These are phyloP conservation scores for Aspergillus novoparasiticus DNA, from an alignment of 2,329 filamentous ascomycete genomes.

Conservation along the genomic window DNA sequence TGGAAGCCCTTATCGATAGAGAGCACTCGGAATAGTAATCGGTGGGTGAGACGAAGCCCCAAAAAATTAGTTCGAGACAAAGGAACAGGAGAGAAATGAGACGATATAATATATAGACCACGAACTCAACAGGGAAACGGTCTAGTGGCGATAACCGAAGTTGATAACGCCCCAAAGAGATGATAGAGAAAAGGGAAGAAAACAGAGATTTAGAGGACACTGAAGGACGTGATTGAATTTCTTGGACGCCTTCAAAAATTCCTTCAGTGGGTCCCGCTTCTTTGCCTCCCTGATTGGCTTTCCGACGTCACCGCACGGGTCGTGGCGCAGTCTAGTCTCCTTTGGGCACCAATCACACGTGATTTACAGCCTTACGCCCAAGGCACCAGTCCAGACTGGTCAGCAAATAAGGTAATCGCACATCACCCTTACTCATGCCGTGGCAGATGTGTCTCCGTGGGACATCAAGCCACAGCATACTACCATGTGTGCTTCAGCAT, in stretches of 20 bases:
- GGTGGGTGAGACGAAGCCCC: not conserved
- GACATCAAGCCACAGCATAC: no score
- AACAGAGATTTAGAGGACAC: conserved; percentile 12
- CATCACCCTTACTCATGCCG: not conserved
- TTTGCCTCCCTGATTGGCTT: conserved; percentile 24
- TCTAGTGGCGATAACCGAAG: conserved; percentile 1
- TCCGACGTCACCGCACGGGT: conserved; percentile 30
- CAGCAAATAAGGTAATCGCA: not conserved
- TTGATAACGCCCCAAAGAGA: not conserved
- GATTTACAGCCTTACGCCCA: conserved; percentile 14
- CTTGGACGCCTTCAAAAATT: conserved; percentile 25
- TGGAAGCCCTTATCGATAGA: conserved; percentile 47
- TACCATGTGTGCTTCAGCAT: not conserved
- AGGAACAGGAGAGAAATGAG: not conserved
- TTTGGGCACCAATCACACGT: conserved; percentile 25
- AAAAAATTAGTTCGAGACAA: not conserved
- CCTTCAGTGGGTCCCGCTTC: conserved; percentile 26
- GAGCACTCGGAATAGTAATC: conserved; percentile 8
- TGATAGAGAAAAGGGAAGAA: conserved; percentile 7
- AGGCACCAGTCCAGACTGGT: conserved; percentile 10
- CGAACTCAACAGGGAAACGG: no score
- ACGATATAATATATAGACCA: conserved; percentile 1
- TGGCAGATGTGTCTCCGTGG: not conserved
- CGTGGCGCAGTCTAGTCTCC: conserved; percentile 25
- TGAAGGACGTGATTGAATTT: conserved; percentile 4